Evolutionary conservation across 352 stramenopile genomes (phyloP).

Genomic region (Peronospora destructor): DNA sequence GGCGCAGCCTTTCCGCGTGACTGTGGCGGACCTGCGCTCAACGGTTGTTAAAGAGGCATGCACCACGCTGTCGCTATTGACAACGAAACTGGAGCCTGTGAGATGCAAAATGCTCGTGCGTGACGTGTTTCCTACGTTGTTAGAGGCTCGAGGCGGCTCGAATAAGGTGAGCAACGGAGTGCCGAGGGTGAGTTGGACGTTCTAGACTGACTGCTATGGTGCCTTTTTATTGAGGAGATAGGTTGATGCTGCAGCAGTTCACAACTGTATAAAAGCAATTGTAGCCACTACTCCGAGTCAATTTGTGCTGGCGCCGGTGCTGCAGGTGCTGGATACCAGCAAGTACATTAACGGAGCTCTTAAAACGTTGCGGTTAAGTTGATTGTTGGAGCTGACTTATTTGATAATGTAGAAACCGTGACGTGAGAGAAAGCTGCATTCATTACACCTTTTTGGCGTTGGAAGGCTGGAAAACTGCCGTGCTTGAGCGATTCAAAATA

Average conservation of each 20-base stretch:
- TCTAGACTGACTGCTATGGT: background rate
- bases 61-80: slow-evolving; percentile 35
- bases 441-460: slow-evolving; percentile 43
- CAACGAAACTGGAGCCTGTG: slow-evolving; percentile 26
- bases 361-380: background rate
- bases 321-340: slow-evolving; percentile 37
- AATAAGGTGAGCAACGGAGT: slow-evolving; percentile 39
- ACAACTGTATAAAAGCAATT: slow-evolving; percentile 51
- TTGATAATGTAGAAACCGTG: slow-evolving; percentile 37
- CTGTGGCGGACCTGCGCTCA: slow-evolving; percentile 47
- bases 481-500: slow-evolving; percentile 40
- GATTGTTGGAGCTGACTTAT: slow-evolving; percentile 7
- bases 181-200: background rate
- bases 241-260: slow-evolving; percentile 44
- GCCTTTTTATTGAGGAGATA: slow-evolving; percentile 1
- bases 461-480: slow-evolving; percentile 24
- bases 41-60: slow-evolving; percentile 60
- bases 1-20: slow-evolving; percentile 49
- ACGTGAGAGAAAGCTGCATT: slow-evolving; percentile 58
- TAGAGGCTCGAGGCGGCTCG: slow-evolving; percentile 41
- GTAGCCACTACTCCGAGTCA: slow-evolving; percentile 37
- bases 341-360: slow-evolving; percentile 31
- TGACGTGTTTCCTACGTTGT: slow-evolving; percentile 55
- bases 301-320: slow-evolving; percentile 40
- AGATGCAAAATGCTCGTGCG: slow-evolving; percentile 51